Evolutionary conservation across 2,329 filamentous ascomycete genomes (phyloP).

Genomic region (Colletotrichum endophyticum): DNA sequence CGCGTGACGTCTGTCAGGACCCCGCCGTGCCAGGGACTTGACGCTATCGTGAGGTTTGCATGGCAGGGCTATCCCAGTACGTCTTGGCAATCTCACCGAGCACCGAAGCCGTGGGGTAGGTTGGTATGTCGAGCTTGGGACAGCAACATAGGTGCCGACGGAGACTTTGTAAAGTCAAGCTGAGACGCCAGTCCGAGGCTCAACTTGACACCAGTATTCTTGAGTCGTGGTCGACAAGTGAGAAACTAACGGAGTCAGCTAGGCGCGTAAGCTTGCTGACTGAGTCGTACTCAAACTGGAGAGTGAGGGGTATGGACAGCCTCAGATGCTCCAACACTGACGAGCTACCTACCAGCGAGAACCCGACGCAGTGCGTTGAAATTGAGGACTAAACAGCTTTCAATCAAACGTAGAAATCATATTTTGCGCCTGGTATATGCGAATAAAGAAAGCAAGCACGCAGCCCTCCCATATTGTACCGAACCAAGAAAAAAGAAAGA

Average conservation of each 20-base stretch:
- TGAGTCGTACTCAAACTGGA: background rate
- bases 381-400: background rate
- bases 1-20: background rate
- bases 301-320: background rate
- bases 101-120: background rate
- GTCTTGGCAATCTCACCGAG: background rate
- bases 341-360: background rate
- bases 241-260: background rate
- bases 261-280: background rate
- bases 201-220: background rate
- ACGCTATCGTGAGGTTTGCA: background rate
- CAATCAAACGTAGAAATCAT: background rate
- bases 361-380: background rate
- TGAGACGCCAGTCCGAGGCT: background rate
- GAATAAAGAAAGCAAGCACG: background rate
- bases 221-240: background rate
- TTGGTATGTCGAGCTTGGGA: background rate
- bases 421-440: background rate
- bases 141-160: background rate
- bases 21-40: background rate
- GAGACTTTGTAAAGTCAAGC: background rate
- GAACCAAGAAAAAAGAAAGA: background rate
- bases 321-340: background rate
- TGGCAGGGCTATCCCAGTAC: background rate
- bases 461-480: background rate